Evolutionary conservation across 1,139 yeast genomes (phyloP).

Genomic region (Yamadazyma diddensiae): DNA sequence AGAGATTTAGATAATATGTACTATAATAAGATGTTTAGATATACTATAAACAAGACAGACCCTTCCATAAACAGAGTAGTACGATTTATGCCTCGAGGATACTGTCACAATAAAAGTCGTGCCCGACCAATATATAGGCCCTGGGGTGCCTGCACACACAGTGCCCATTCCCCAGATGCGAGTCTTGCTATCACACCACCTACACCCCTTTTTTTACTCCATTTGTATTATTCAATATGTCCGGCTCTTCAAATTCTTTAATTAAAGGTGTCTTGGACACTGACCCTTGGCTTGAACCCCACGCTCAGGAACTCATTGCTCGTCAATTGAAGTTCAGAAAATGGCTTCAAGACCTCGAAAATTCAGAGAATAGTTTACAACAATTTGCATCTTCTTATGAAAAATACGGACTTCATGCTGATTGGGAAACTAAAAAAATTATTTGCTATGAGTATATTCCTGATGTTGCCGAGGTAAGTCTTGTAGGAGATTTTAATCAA

Average conservation of each 20-base stretch:
- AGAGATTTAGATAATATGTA: conserved; percentile 68
- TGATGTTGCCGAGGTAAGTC: conserved; percentile 66
- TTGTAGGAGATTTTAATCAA: conserved; percentile 86
- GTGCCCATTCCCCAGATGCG: too few relatives aligned
- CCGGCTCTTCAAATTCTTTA: conserved; percentile 6
- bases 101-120: too few relatives aligned
- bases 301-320: conserved; percentile 46
- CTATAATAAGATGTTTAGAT: too few relatives aligned
- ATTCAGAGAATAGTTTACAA: conserved; percentile 45
- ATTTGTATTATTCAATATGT: too few relatives aligned
- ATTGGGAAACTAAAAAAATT: conserved; percentile 49
- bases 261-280: conserved; percentile 59
- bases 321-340: conserved; percentile 52
- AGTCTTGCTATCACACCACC: not conserved
- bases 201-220: not conserved
- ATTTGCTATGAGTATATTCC: conserved; percentile 86
- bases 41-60: too few relatives aligned
- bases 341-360: conserved; percentile 42
- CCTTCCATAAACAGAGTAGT: too few relatives aligned
- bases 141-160: too few relatives aligned
- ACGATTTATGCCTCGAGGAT: too few relatives aligned
- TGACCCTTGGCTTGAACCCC: conserved; percentile 91
- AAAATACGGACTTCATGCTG: conserved; percentile 72
- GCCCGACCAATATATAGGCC: too few relatives aligned
- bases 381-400: conserved; percentile 61